phyloP scores from a whole-genome alignment of 208 protist genomes.

The Wallacemonas collosoma region DNA sequence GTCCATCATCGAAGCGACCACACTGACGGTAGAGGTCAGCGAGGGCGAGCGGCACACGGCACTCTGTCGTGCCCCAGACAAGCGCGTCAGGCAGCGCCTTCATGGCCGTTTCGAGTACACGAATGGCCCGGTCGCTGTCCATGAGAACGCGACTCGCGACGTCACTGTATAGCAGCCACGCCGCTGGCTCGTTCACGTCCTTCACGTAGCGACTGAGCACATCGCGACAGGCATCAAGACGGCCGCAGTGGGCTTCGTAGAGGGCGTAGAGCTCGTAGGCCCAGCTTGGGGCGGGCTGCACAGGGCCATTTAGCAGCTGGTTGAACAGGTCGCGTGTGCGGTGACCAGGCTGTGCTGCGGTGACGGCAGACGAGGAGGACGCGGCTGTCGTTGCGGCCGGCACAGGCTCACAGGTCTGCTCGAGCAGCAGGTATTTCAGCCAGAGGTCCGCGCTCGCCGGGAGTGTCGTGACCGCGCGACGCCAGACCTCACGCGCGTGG shows the following conservation, averaged over 20 bases:
- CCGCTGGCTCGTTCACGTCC: slow-evolving; percentile 51
- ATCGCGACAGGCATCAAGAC: slow-evolving; percentile 46
- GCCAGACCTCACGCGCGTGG: slow-evolving; percentile 97
- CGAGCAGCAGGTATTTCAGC: slow-evolving; percentile 96
- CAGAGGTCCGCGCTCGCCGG: slow-evolving; percentile 97
- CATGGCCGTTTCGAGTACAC: slow-evolving; percentile 71
- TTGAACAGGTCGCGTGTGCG: slow-evolving; percentile 93
- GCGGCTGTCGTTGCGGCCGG: slow-evolving; percentile 84
- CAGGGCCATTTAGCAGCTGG: slow-evolving; percentile 95
- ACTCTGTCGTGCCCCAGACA: slow-evolving; percentile 42
- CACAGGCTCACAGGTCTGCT: slow-evolving; percentile 73
- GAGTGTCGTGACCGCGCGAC: slow-evolving; percentile 95
- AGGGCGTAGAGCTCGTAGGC: slow-evolving; percentile 94
- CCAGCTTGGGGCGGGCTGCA: slow-evolving; percentile 38
- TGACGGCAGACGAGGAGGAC: background rate
- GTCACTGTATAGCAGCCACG: slow-evolving; percentile 90
- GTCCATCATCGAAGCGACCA: slow-evolving; percentile 42
- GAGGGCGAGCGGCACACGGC: slow-evolving; percentile 71
- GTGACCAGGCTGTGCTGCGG: background rate
- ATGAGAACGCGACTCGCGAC: slow-evolving; percentile 84
- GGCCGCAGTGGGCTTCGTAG: slow-evolving; percentile 34
- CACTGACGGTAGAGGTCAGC: slow-evolving; percentile 45
- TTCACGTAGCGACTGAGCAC: slow-evolving; percentile 75
- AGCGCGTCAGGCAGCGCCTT: slow-evolving; percentile 66
- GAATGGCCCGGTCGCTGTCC: slow-evolving; percentile 44